Conservation (phyloP, 306 rosid species). For the Quercus wislizeni region DNA sequence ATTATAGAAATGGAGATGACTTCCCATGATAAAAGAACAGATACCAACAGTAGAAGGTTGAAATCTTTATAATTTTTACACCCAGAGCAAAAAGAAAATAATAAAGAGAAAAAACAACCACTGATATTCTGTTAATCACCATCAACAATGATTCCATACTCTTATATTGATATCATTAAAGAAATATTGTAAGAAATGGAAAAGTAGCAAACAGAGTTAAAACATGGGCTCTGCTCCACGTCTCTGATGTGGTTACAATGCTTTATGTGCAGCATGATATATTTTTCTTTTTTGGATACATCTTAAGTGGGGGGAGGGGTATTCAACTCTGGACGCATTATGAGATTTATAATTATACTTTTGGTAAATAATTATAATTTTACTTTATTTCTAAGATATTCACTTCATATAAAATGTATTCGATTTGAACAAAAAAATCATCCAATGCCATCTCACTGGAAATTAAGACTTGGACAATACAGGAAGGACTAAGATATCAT, state of each 20-base stretch:
- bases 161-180: neutral
- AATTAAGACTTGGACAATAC: neutral
- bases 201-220: neutral
- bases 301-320: too few relatives aligned
- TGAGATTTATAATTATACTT: neutral
- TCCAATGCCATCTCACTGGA: neutral
- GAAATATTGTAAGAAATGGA: neutral
- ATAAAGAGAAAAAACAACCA: neutral
- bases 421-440: neutral
- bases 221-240: neutral
- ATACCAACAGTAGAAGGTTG: neutral
- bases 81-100: neutral
- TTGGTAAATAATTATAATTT: too few relatives aligned
- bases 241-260: neutral
- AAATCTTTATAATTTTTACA: neutral
- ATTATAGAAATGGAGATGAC: neutral
- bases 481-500: neutral
- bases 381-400: neutral
- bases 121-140: neutral
- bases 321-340: neutral
- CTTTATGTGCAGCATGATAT: neutral
- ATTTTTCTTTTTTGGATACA: too few relatives aligned
- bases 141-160: neutral
- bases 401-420: neutral
- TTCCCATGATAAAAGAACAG: conserved; percentile 6